A percentile compares a stretch with the other conserved stretches of the same genome.
Conservation (phyloP, 2,329 filamentous ascomycete species). For the Cladosporium halotolerans region DNA sequence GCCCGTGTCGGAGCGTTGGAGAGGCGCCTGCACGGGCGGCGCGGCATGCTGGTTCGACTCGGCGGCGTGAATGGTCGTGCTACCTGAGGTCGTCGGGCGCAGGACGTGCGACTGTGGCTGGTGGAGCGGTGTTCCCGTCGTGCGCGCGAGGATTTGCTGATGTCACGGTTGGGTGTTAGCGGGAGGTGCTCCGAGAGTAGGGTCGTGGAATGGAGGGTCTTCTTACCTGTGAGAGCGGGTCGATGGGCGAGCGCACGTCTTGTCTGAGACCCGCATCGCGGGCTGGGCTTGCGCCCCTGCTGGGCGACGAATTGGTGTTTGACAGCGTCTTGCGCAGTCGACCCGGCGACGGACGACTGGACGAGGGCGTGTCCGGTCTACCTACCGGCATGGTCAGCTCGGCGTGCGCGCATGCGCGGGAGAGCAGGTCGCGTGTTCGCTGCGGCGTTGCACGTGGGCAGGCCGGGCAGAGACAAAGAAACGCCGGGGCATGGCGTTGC, state of each 20-base stretch:
- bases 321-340: constrained; percentile 22
- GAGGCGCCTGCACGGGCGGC: constrained; percentile 14
- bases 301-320: constrained; percentile 16
- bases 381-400: constrained; percentile 8
- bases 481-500: too few relatives aligned
- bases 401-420: background rate
- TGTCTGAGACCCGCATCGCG: constrained; percentile 17
- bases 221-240: constrained; percentile 62
- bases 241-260: constrained; percentile 46
- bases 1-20: constrained; percentile 19
- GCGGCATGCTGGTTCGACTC: constrained; percentile 6
- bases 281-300: constrained; percentile 13
- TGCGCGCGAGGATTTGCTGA: constrained; percentile 57
- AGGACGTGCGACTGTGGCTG: constrained; percentile 41
- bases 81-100: constrained; percentile 34
- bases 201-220: constrained; percentile 4
- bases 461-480: background rate
- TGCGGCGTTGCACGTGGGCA: constrained; percentile 1
- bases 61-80: constrained; percentile 43
- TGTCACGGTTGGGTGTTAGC: constrained; percentile 17
- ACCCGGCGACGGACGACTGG: constrained; percentile 18
- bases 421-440: too few relatives aligned
- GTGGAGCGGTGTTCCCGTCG: constrained; percentile 52
- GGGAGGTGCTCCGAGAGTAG: background rate
- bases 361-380: constrained; percentile 10